These are phyloP conservation scores for Yamagishiella unicocca DNA, from an alignment of 139 green algal species.

Conservation along the genomic window DNA sequence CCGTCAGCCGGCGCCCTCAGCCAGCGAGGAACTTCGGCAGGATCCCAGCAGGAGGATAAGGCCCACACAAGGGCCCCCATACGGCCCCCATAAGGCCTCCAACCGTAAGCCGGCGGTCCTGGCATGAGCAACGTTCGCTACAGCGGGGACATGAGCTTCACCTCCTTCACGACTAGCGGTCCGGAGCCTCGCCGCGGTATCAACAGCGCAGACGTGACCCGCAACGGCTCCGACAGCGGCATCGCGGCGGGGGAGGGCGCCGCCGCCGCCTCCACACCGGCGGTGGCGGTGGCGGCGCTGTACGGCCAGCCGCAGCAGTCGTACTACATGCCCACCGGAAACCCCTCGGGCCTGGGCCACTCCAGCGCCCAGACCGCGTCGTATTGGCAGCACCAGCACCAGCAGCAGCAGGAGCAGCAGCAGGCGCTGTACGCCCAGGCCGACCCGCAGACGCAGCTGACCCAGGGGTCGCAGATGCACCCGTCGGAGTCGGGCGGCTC, in stretches of 20 bases:
- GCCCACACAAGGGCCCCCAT: too few species aligned
- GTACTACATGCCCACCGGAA: not conserved
- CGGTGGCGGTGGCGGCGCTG: not conserved
- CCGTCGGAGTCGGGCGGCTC: not conserved
- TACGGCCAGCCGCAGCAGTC: not conserved
- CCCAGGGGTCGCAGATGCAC: not conserved
- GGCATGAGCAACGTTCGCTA: too few species aligned
- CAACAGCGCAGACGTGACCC: too few species aligned
- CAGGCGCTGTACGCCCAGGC: not conserved
- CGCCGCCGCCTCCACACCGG: not conserved
- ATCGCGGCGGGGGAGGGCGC: not conserved
- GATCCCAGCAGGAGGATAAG: too few species aligned
- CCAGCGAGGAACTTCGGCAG: too few species aligned
- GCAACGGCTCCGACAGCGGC: not conserved
- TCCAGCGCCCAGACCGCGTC: not conserved
- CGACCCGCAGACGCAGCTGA: not conserved
- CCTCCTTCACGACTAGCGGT: not conserved
- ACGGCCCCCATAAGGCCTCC: too few species aligned
- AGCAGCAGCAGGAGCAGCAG: not conserved
- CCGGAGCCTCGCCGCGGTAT: not conserved
- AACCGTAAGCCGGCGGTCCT: too few species aligned
- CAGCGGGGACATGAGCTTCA: slow-evolving; percentile 6
- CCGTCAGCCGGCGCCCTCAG: too few species aligned
- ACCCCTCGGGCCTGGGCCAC: not conserved
- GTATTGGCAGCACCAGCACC: not conserved